Conservation (phyloP, 495 filamentous ascomycete species). For the Aspergillus affinis region DNA sequence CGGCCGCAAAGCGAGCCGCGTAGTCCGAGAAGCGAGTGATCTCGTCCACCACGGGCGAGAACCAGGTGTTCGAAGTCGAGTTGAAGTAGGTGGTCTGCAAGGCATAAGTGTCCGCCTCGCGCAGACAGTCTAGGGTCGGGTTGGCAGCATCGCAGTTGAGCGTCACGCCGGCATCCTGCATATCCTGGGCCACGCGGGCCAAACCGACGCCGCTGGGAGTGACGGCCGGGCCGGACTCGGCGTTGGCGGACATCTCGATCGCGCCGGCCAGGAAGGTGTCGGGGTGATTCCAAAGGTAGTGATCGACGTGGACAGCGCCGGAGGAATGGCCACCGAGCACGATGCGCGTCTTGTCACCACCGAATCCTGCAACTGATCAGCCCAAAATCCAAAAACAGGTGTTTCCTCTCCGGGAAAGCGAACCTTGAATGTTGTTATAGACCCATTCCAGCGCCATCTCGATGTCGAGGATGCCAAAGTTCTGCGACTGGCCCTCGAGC, state of each 20-base stretch:
- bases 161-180: conserved; percentile 21
- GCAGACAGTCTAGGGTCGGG: conserved; percentile 27
- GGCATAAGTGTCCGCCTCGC: conserved; percentile 22
- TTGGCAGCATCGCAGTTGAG: conserved; percentile 20
- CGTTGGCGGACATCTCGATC: conserved; percentile 31
- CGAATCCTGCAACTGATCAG: conserved; percentile 16
- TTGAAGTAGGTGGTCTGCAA: conserved; percentile 29
- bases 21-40: conserved; percentile 29
- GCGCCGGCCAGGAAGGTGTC: conserved; percentile 28
- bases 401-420: not conserved
- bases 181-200: conserved; percentile 22
- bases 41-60: conserved; percentile 23
- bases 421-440: conserved; percentile 26
- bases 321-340: conserved; percentile 30
- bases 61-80: conserved; percentile 31
- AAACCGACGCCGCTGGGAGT: conserved; percentile 22
- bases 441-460: conserved; percentile 29
- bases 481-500: conserved; percentile 27
- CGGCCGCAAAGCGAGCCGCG: conserved; percentile 19
- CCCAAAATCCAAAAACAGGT: not conserved
- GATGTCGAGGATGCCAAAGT: conserved; percentile 30
- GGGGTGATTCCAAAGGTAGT: conserved; percentile 32
- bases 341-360: conserved; percentile 26
- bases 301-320: conserved; percentile 26
- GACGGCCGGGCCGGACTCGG: conserved; percentile 23